Percentiles rank a stretch among this genome's conserved stretches.
Conservation (phyloP, 1,284 basidiomycete species). For the Irpex sp. region DNA sequence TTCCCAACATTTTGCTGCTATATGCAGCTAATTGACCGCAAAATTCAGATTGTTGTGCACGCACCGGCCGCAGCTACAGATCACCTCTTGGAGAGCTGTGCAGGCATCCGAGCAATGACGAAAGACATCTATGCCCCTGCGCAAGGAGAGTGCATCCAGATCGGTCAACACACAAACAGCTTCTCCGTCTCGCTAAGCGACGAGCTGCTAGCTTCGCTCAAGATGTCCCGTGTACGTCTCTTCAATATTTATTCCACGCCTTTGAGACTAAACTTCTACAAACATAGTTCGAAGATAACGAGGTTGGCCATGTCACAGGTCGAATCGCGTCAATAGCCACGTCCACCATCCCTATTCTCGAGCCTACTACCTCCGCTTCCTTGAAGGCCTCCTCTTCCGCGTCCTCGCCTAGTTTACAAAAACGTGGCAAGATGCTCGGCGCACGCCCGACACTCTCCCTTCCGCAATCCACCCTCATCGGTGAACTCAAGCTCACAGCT, state of each 20-base stretch:
- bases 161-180: slow-evolving; percentile 94
- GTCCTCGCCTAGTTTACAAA: slow-evolving; percentile 20
- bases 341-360: slow-evolving; percentile 70
- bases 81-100: slow-evolving; percentile 76
- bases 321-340: slow-evolving; percentile 79
- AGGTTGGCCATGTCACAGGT: slow-evolving; percentile 89
- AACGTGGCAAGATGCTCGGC: slow-evolving; percentile 47
- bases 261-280: neutral
- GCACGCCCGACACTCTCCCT: slow-evolving; percentile 56
- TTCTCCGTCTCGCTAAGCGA: slow-evolving; percentile 95
- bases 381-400: slow-evolving; percentile 21
- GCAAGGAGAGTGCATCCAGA: slow-evolving; percentile 74
- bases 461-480: slow-evolving; percentile 91
- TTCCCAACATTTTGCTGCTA: neutral
- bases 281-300: slow-evolving; percentile 93
- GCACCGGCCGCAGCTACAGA: slow-evolving; percentile 66
- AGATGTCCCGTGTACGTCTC: slow-evolving; percentile 80
- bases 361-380: slow-evolving; percentile 36
- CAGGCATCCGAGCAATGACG: slow-evolving; percentile 81
- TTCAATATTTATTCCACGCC: neutral
- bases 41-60: slow-evolving; percentile 79
- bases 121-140: slow-evolving; percentile 85
- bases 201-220: slow-evolving; percentile 73
- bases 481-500: slow-evolving; percentile 86
- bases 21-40: neutral